Evolutionary conservation across 2,329 filamentous ascomycete genomes (phyloP).

Genomic region (Bisporella sp.): DNA sequence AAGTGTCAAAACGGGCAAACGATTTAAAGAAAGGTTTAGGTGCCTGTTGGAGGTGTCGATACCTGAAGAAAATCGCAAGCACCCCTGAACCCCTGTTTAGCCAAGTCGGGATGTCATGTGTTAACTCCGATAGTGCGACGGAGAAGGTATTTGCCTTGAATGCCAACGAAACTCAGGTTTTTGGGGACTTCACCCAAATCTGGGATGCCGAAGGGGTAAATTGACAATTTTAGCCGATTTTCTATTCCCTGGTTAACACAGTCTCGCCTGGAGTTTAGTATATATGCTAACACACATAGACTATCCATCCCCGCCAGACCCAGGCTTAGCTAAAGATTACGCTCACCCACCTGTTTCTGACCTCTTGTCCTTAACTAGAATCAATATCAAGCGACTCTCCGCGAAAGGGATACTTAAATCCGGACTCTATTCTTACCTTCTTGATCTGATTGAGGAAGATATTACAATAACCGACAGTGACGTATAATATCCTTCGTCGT

Average conservation of each 20-base stretch:
- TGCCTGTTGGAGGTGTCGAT: conserved; percentile 6
- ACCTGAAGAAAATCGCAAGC: conserved; percentile 5
- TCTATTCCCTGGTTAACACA: conserved; percentile 5
- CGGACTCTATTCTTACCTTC: conserved; percentile 4
- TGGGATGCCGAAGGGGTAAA: conserved; percentile 5
- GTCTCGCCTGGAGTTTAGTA: background rate
- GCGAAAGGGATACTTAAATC: conserved; percentile 1
- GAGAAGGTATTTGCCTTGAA: conserved; percentile 3
- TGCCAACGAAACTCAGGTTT: conserved; percentile 3
- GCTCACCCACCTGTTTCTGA: background rate
- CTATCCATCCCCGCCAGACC: background rate
- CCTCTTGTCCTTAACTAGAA: background rate
- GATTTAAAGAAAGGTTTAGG: conserved; percentile 2
- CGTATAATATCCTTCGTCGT: conserved; percentile 1
- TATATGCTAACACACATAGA: conserved; percentile 3
- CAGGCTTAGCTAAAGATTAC: background rate
- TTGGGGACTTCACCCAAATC: conserved; percentile 7
- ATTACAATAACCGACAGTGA: background rate
- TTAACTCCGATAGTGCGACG: conserved; percentile 2
- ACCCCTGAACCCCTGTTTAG: background rate
- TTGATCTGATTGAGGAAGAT: conserved; percentile 8
- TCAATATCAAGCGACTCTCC: background rate
- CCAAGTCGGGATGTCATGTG: background rate
- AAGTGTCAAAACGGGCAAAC: conserved; percentile 4
- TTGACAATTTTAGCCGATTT: conserved; percentile 3